Conservation (phyloP, 768 basidiomycete species). For the Tulasnella sp. region DNA sequence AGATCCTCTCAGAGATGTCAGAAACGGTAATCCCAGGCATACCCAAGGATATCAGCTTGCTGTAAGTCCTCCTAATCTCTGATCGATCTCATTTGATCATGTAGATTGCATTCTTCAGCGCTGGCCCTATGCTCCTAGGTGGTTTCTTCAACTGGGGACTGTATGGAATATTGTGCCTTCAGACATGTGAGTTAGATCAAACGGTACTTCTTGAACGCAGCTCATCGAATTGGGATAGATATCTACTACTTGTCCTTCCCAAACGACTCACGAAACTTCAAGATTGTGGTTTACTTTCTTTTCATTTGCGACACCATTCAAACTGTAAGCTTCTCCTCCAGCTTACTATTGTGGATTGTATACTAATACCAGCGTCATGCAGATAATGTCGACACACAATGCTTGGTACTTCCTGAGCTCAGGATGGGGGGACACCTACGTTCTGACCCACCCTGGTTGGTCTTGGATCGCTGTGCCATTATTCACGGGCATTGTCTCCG, state of each 20-base stretch:
- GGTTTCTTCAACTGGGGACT: conserved; percentile 17
- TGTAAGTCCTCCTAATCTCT: no score
- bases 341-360: neutral
- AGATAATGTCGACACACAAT: conserved; percentile 14
- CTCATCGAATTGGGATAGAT: neutral
- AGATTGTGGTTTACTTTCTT: conserved; percentile 4
- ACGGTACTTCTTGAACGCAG: neutral
- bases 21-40: no score
- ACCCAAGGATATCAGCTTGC: no score
- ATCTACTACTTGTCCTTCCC: conserved; percentile 17
- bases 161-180: conserved; percentile 15
- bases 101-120: no score
- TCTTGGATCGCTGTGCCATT: conserved; percentile 15
- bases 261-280: conserved; percentile 4
- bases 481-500: conserved; percentile 8
- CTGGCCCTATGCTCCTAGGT: no score
- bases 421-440: conserved; percentile 14
- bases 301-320: conserved; percentile 2
- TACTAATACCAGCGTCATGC: neutral
- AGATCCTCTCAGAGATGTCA: no score
- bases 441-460: conserved; percentile 11
- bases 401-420: conserved; percentile 15
- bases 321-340: neutral
- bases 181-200: conserved; percentile 5
- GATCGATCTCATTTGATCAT: no score